Conservation (phyloP, 805 yeast species). For the Hyphopichia homilentoma region DNA sequence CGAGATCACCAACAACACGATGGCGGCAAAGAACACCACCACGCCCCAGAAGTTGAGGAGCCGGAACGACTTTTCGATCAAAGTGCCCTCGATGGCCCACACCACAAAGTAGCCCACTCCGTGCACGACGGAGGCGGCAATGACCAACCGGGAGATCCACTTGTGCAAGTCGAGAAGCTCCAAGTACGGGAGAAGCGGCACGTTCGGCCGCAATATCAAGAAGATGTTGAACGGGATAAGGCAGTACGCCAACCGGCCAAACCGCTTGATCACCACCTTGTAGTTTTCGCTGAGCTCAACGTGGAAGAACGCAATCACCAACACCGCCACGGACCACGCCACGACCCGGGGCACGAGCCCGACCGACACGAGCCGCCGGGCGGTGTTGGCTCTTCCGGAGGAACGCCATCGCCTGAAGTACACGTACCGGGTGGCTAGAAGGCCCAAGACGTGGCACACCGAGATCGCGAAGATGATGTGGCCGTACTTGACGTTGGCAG, state of each 20-base stretch:
- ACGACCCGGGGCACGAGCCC: slow-evolving; percentile 16
- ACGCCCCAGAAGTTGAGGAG: slow-evolving; percentile 52
- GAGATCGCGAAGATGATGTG: slow-evolving; percentile 45
- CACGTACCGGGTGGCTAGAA: no score
- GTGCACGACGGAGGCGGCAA: slow-evolving; percentile 46
- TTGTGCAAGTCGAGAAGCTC: slow-evolving; percentile 58
- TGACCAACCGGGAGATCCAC: slow-evolving; percentile 63
- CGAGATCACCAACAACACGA: slow-evolving; percentile 42
- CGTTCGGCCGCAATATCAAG: slow-evolving; percentile 50
- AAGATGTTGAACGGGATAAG: slow-evolving; percentile 56
- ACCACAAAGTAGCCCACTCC: slow-evolving; percentile 46
- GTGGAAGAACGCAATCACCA: slow-evolving; percentile 29
- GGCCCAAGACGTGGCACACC: slow-evolving; percentile 36
- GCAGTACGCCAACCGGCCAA: slow-evolving; percentile 60
- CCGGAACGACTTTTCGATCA: slow-evolving; percentile 27
- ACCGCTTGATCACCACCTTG: slow-evolving; percentile 44
- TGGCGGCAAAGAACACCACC: slow-evolving; percentile 30
- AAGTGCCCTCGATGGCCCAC: slow-evolving; percentile 42
- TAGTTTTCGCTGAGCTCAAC: slow-evolving; percentile 28
- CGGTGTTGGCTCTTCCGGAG: background rate
- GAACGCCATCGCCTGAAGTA: slow-evolving; percentile 35
- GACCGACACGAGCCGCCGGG: background rate
- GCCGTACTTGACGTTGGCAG: slow-evolving; percentile 59
- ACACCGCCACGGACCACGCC: slow-evolving; percentile 29
- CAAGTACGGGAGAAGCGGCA: slow-evolving; percentile 43